These are phyloP conservation scores for Rhytidiadelphus loreus DNA, from an alignment of 225 moss, liverwort and hornwort species.

Conservation along the genomic window DNA sequence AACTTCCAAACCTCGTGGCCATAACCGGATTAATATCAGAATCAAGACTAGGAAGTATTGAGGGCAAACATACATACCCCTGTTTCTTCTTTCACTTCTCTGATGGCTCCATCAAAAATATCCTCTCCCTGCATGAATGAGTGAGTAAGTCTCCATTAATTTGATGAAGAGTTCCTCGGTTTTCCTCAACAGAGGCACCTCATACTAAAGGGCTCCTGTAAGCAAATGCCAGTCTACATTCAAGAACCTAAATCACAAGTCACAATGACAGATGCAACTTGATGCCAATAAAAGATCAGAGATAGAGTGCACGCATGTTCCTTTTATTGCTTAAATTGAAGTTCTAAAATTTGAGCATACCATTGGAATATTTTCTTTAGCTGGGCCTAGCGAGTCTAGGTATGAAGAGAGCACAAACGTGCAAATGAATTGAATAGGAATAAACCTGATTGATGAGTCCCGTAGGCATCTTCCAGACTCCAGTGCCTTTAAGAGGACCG, in stretches of 20 bases:
- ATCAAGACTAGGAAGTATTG: not conserved
- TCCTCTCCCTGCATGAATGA: conserved; percentile 50
- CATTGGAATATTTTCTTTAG: not conserved
- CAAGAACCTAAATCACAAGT: not conserved
- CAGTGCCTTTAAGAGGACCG: conserved; percentile 40
- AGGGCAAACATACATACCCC: conserved; percentile 31
- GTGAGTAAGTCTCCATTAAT: not conserved
- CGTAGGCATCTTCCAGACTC: conserved; percentile 66
- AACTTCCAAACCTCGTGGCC: not conserved
- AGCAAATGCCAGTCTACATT: not conserved
- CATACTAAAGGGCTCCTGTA: not conserved
- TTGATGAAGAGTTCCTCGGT: not conserved
- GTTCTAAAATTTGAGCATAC: not conserved
- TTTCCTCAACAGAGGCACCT: conserved; percentile 1
- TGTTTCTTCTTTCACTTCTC: conserved; percentile 80
- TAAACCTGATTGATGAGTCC: conserved; percentile 44
- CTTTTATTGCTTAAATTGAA: not conserved
- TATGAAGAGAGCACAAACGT: not conserved
- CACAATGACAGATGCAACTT: not conserved
- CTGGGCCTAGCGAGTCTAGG: not conserved
- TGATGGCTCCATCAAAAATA: conserved; percentile 45
- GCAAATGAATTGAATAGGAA: not conserved
- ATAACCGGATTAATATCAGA: not conserved
- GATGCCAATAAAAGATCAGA: not conserved
- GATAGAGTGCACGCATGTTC: not conserved